A percentile compares a stretch with the other conserved stretches of the same genome.
phyloP scores from a whole-genome alignment of 768 basidiomycete genomes.

The Chalciporus sphaerocephalus region DNA sequence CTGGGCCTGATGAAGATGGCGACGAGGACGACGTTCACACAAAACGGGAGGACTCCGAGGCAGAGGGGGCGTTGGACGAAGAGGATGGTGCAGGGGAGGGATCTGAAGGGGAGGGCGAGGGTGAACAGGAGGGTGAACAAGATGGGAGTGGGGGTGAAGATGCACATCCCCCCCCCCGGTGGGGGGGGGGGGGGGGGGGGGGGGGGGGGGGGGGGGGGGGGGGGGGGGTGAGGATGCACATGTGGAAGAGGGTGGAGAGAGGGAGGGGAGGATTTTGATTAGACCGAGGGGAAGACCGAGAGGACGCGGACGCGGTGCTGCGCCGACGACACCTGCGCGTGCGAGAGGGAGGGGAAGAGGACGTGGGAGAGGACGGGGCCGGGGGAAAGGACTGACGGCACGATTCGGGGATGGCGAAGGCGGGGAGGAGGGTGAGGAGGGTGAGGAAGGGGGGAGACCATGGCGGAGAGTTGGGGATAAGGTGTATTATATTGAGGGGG shows the following conservation, averaged over 20 bases:
- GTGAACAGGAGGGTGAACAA: no score
- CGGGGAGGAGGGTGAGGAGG: slow-evolving; percentile 38
- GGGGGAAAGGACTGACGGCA: slow-evolving; percentile 30
- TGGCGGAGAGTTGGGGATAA: slow-evolving; percentile 72
- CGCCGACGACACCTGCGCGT: slow-evolving; percentile 30
- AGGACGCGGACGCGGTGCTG: slow-evolving; percentile 34
- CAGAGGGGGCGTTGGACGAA: slow-evolving; percentile 27
- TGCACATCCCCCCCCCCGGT: no score
- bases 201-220: slow-evolving; percentile 27
- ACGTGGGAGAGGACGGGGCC: slow-evolving; percentile 39
- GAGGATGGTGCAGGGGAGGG: slow-evolving; percentile 30
- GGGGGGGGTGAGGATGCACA: slow-evolving; percentile 30
- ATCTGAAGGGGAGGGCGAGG: slow-evolving; percentile 25
- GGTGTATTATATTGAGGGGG: slow-evolving; percentile 76
- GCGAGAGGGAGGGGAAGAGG: slow-evolving; percentile 36
- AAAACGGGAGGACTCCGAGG: slow-evolving; percentile 31
- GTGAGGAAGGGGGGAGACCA: slow-evolving; percentile 50
- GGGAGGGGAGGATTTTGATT: slow-evolving; percentile 30
- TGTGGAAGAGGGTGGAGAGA: slow-evolving; percentile 34
- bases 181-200: slow-evolving; percentile 25
- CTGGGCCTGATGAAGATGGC: slow-evolving; percentile 12
- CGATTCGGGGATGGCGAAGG: slow-evolving; percentile 37
- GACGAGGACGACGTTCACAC: slow-evolving; percentile 27
- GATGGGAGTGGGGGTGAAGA: slow-evolving; percentile 27
- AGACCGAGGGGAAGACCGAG: slow-evolving; percentile 37